Evolutionary conservation across 345 rosid genomes (phyloP).

Genomic region (Gossypium longicalyx): DNA sequence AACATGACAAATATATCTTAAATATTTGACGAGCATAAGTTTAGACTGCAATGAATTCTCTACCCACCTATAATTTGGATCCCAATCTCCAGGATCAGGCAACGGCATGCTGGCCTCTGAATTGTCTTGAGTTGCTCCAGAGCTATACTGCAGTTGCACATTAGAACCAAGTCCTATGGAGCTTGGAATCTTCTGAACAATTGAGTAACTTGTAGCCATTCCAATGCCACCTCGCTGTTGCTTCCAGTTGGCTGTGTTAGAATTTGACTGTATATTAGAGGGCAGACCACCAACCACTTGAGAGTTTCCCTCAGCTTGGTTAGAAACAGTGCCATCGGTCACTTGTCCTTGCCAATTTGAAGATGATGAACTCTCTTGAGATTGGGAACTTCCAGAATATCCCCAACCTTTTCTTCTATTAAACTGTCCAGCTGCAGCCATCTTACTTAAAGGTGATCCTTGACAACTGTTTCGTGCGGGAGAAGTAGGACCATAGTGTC

Average conservation of each 20-base stretch:
- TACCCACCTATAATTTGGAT: conserved; percentile 91
- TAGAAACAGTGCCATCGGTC: conserved; percentile 40
- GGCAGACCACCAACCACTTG: conserved; percentile 43
- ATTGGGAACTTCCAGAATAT: conserved; percentile 65
- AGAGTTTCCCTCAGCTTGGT: conserved; percentile 57
- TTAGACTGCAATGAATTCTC: conserved; percentile 10
- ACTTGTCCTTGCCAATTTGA: conserved; percentile 65
- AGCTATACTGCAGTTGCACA: conserved; percentile 36
- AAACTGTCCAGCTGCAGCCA: conserved; percentile 69
- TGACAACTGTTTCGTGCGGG: conserved; percentile 85
- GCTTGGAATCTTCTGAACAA: conserved; percentile 44
- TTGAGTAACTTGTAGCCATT: conserved; percentile 41
- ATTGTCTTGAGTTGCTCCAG: conserved; percentile 45
- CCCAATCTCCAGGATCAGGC: conserved; percentile 99
- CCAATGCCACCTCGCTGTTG: conserved; percentile 58
- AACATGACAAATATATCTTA: conserved; percentile 1
- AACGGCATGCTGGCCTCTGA: conserved; percentile 49
- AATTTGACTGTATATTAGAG: conserved; percentile 47
- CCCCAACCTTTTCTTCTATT: conserved; percentile 82
- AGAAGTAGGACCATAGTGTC: conserved; percentile 93
- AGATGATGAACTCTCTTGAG: conserved; percentile 55
- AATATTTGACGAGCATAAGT: background rate
- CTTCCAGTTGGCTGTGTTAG: conserved; percentile 45
- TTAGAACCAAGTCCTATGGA: conserved; percentile 35
- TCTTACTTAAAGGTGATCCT: conserved; percentile 91